Evolutionary conservation across 192 early-diverging fungal species (phyloP).

Genomic region (Mortierella claussenii): DNA sequence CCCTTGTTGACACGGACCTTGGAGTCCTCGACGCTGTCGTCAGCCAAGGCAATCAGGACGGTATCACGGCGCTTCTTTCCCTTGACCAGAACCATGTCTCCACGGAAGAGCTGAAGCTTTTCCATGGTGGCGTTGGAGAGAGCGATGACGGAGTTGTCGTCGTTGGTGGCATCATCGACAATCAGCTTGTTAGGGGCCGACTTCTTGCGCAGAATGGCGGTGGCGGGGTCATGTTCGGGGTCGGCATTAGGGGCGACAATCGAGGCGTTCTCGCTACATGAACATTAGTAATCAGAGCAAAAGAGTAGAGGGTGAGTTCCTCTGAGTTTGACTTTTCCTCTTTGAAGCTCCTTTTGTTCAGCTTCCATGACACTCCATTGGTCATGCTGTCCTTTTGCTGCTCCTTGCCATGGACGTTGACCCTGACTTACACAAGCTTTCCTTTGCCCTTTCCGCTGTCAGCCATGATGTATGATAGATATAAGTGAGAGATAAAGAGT

Average conservation of each 20-base stretch:
- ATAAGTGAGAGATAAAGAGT: not conserved
- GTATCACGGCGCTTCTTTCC: constrained; percentile 99
- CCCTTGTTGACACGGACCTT: constrained; percentile 95
- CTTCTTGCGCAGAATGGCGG: constrained; percentile 96
- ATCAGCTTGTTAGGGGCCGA: constrained; percentile 98
- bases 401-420: not conserved
- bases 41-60: constrained; percentile 91
- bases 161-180: constrained; percentile 96
- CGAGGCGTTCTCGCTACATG: constrained; percentile 64
- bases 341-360: too few species aligned
- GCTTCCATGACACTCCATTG: not conserved
- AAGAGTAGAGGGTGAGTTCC: too few species aligned
- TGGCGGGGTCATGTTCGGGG: constrained; percentile 85
- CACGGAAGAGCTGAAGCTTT: constrained; percentile 90
- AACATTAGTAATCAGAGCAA: not conserved
- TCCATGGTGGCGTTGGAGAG: constrained; percentile 95
- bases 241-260: constrained; percentile 59
- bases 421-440: constrained; percentile 39
- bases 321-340: too few species aligned
- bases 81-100: constrained; percentile 95
- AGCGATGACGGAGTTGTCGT: constrained; percentile 96
- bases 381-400: too few species aligned
- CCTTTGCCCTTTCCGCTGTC: constrained; percentile 40
- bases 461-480: constrained; percentile 18
- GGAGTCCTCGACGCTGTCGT: constrained; percentile 91